A percentile compares a stretch with the other conserved stretches of the same genome.
Evolutionary conservation across 768 basidiomycete species (phyloP).

Genomic region (Tricholomella constricta): DNA sequence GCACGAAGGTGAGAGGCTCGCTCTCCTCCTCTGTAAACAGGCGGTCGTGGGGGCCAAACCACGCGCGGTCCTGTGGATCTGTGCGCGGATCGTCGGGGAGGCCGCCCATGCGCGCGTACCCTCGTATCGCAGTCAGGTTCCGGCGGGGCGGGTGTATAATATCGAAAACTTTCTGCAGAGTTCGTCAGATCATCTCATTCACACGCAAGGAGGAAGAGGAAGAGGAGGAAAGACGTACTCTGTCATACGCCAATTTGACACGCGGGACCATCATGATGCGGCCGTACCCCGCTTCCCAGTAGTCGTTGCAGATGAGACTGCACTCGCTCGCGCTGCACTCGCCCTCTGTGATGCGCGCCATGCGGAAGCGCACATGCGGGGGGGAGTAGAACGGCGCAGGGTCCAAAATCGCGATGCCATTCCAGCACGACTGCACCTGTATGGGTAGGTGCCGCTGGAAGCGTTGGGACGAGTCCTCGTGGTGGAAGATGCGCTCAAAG

Average conservation of each 20-base stretch:
- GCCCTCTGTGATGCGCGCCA: conserved; percentile 85
- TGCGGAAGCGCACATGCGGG: conserved; percentile 91
- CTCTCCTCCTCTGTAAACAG: conserved; percentile 89
- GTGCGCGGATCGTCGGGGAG: conserved; percentile 94
- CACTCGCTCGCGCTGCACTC: conserved; percentile 98
- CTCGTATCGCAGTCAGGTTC: conserved; percentile 95
- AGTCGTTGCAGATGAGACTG: conserved; percentile 97
- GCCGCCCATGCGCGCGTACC: conserved; percentile 93
- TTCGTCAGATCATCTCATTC: neutral
- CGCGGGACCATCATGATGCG: conserved; percentile 97
- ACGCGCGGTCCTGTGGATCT: conserved; percentile 95
- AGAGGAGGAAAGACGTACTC: conserved; percentile 47
- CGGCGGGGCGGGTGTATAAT: conserved; percentile 89
- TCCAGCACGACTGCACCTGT: conserved; percentile 99
- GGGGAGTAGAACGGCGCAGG: conserved; percentile 94
- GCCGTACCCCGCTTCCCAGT: conserved; percentile 95
- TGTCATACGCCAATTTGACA: conserved; percentile 95
- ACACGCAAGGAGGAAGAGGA: neutral
- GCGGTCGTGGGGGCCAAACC: conserved; percentile 97
- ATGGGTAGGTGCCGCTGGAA: conserved; percentile 93
- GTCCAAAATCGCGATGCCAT: conserved; percentile 94
- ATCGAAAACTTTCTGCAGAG: conserved; percentile 81
- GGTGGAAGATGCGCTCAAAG: conserved; percentile 92
- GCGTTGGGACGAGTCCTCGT: conserved; percentile 68
- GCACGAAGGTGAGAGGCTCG: conserved; percentile 70